These are phyloP conservation scores for Teratosphaeria pseudoeucalypti DNA, from an alignment of 2,329 filamentous ascomycete species.

Conservation along the genomic window DNA sequence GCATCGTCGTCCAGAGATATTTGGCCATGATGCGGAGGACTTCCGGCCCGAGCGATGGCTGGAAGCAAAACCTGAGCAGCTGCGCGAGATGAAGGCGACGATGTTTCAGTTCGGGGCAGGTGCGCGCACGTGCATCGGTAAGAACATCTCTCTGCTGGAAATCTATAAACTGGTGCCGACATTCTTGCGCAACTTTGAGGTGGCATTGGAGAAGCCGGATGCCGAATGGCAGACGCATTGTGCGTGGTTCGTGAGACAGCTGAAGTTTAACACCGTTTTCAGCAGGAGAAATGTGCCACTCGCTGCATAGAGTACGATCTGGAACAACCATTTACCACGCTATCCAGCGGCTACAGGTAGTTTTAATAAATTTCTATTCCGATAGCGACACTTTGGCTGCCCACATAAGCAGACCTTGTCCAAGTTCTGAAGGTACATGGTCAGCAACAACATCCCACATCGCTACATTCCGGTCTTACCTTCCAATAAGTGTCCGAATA, in stretches of 20 bases:
- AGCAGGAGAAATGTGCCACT: slow-evolving; percentile 18
- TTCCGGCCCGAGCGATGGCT: slow-evolving; percentile 62
- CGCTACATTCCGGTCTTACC: slow-evolving; percentile 4
- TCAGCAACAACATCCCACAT: not conserved
- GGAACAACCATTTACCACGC: not conserved
- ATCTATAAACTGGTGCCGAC: slow-evolving; percentile 43
- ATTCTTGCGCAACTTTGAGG: slow-evolving; percentile 56
- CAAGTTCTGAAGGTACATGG: slow-evolving; percentile 25
- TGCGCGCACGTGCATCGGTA: slow-evolving; percentile 56
- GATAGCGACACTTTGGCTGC: slow-evolving; percentile 41
- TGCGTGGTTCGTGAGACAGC: slow-evolving; percentile 35
- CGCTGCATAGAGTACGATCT: not conserved
- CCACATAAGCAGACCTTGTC: slow-evolving; percentile 47
- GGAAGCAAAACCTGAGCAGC: slow-evolving; percentile 42
- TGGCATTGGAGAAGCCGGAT: slow-evolving; percentile 30
- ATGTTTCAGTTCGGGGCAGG: slow-evolving; percentile 68
- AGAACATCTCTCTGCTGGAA: slow-evolving; percentile 39
- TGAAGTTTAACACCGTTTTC: slow-evolving; percentile 36
- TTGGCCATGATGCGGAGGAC: slow-evolving; percentile 54
- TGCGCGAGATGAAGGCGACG: slow-evolving; percentile 57
- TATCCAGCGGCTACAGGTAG: not conserved
- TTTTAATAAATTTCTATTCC: slow-evolving; percentile 1
- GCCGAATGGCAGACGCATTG: slow-evolving; percentile 40
- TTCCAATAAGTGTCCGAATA: slow-evolving; percentile 50
- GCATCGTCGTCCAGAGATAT: slow-evolving; percentile 57